A percentile compares a stretch with the other conserved stretches of the same genome.
Evolutionary conservation across 352 stramenopile species (phyloP).

Genomic region (Globisporangium takayamanum): DNA sequence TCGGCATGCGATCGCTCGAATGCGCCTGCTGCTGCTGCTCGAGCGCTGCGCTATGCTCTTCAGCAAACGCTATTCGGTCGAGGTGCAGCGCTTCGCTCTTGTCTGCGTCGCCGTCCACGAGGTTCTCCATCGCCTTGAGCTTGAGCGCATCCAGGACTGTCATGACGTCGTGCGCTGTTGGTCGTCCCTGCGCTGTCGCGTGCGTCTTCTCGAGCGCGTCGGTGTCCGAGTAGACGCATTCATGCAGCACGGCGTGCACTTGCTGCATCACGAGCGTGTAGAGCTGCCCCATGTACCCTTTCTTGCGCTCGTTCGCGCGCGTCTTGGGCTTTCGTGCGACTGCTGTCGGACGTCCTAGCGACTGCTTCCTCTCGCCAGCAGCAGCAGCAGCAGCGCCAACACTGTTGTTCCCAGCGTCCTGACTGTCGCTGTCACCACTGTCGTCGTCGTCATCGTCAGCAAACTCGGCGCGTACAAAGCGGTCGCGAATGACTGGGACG

Average conservation of each 20-base stretch:
- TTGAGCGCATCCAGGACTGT: conserved; percentile 29
- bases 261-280: conserved; percentile 75
- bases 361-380: not conserved
- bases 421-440: conserved; percentile 8
- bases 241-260: conserved; percentile 59
- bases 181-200: conserved; percentile 14
- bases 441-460: conserved; percentile 15
- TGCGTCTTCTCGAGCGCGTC: conserved; percentile 29
- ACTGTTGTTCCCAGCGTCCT: not conserved
- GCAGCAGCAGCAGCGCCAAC: not conserved
- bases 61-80: conserved; percentile 54
- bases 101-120: conserved; percentile 56
- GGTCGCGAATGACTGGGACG: conserved; percentile 62
- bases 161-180: conserved; percentile 20
- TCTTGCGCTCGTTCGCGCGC: conserved; percentile 21
- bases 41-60: conserved; percentile 22
- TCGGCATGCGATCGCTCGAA: not conserved
- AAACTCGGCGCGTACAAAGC: conserved; percentile 26
- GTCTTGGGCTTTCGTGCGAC: not conserved
- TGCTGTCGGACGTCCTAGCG: not conserved
- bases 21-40: not conserved
- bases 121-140: conserved; percentile 57
- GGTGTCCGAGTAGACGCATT: conserved; percentile 40
- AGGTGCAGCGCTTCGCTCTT: conserved; percentile 61
- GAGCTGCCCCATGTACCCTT: conserved; percentile 53